Conservation (phyloP, 257 asterid genomes). For the Henckelia pumila region DNA sequence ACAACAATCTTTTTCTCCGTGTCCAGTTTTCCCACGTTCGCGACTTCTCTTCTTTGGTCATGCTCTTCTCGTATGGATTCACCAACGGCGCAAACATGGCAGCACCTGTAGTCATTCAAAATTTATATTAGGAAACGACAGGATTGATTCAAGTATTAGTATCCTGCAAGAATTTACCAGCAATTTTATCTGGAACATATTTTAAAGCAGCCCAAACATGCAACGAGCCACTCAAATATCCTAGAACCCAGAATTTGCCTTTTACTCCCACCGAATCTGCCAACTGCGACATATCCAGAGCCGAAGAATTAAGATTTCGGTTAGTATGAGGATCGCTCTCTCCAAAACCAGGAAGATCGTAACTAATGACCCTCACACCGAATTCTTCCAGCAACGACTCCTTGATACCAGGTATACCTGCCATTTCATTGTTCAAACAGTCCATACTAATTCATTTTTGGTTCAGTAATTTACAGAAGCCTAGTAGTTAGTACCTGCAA, state of each 20-base stretch:
- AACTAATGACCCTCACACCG: constrained; percentile 72
- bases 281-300: constrained; percentile 63
- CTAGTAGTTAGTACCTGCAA: constrained; percentile 63
- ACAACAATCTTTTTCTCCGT: constrained; percentile 43
- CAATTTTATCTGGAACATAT: constrained; percentile 62
- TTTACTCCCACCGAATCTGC: constrained; percentile 54
- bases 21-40: constrained; percentile 75
- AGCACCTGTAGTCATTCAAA: constrained; percentile 47
- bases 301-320: constrained; percentile 72
- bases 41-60: constrained; percentile 72
- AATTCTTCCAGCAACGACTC: constrained; percentile 63
- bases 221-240: constrained; percentile 69
- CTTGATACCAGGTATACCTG: constrained; percentile 68
- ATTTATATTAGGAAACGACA: neutral
- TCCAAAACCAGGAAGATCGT: constrained; percentile 95
- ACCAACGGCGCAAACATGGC: constrained; percentile 76
- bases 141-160: neutral
- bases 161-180: constrained; percentile 41
- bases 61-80: constrained; percentile 73
- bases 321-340: constrained; percentile 81
- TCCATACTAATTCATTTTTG: neutral
- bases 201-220: constrained; percentile 92
- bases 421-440: constrained; percentile 18
- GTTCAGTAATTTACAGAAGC: neutral
- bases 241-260: constrained; percentile 81